These are phyloP conservation scores for Epicoccum sorghinum DNA, from an alignment of 2,329 filamentous ascomycete species.

Conservation along the genomic window DNA sequence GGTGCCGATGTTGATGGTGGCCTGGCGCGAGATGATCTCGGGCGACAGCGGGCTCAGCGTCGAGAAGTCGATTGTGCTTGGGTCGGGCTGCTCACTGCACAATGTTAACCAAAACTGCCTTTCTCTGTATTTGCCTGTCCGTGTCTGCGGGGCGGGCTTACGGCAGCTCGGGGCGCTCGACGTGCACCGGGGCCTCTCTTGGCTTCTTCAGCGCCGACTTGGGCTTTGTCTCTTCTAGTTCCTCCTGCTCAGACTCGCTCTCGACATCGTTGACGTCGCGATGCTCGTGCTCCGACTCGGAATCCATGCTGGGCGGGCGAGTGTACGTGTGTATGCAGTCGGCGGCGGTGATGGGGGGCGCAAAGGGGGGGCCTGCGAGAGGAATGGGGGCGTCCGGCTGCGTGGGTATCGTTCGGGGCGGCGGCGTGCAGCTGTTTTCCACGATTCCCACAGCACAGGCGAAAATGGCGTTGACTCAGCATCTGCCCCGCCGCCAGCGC, in stretches of 20 bases:
- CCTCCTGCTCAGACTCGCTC: slow-evolving; percentile 69
- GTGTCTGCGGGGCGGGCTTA: slow-evolving; percentile 19
- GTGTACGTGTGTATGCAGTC: neutral
- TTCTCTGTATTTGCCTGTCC: neutral
- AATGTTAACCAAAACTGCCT: slow-evolving; percentile 24
- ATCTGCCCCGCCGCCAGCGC: slow-evolving; percentile 33
- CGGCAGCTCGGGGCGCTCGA: slow-evolving; percentile 72
- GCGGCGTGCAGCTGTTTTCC: slow-evolving; percentile 17
- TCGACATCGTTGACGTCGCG: slow-evolving; percentile 42
- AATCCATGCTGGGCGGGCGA: slow-evolving; percentile 47
- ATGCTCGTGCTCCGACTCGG: slow-evolving; percentile 49
- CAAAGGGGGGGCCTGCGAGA: slow-evolving; percentile 1
- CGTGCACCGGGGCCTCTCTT: slow-evolving; percentile 60
- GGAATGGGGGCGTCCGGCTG: slow-evolving; percentile 1
- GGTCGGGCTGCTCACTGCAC: slow-evolving; percentile 79
- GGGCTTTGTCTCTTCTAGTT: slow-evolving; percentile 64
- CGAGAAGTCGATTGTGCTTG: slow-evolving; percentile 83
- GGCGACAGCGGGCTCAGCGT: slow-evolving; percentile 84
- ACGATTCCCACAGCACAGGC: slow-evolving; percentile 41
- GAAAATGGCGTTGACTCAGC: slow-evolving; percentile 43
- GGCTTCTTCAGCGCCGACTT: slow-evolving; percentile 90
- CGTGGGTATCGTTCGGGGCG: neutral
- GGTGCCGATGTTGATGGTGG: slow-evolving; percentile 98
- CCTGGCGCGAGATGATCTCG: slow-evolving; percentile 96
- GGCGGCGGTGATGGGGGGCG: neutral